Evolutionary conservation across 768 basidiomycete species (phyloP).

Genomic region (Phaeotremella skinneri): DNA sequence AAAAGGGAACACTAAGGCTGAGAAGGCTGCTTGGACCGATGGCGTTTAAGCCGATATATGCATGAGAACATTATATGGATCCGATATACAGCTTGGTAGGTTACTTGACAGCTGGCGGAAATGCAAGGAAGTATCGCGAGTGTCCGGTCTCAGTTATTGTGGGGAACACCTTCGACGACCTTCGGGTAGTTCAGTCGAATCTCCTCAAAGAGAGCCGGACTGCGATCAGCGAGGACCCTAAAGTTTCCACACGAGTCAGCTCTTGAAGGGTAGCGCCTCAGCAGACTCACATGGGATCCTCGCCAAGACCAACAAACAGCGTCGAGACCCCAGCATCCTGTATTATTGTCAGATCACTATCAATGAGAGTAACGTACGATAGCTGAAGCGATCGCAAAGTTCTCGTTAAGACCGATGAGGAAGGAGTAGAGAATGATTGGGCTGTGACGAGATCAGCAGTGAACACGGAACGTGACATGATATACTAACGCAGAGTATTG

Average conservation of each 20-base stretch:
- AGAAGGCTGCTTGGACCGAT: conserved; percentile 50
- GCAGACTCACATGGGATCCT: conserved; percentile 63
- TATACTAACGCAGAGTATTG: conserved; percentile 63
- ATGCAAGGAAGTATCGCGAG: neutral
- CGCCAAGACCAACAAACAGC: conserved; percentile 82
- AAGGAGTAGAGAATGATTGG: conserved; percentile 76
- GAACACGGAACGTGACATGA: neutral
- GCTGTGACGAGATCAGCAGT: conserved; percentile 4
- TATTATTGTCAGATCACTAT: conserved; percentile 3
- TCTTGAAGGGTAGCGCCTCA: neutral
- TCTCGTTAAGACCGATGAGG: conserved; percentile 65
- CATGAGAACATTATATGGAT: neutral
- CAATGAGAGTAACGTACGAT: conserved; percentile 22
- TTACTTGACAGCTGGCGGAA: neutral
- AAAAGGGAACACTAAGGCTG: conserved; percentile 44
- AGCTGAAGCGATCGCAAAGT: conserved; percentile 39
- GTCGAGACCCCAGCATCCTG: conserved; percentile 80
- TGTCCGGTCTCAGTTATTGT: neutral
- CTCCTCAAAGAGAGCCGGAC: conserved; percentile 65
- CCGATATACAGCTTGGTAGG: neutral
- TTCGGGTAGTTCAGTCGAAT: conserved; percentile 68
- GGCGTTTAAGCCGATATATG: conserved; percentile 30
- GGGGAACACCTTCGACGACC: conserved; percentile 65
- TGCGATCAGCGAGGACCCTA: conserved; percentile 64
- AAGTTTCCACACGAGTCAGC: neutral